Evolutionary conservation across 2,329 filamentous ascomycete genomes (phyloP).

Genomic region (Botrytis paeoniae): DNA sequence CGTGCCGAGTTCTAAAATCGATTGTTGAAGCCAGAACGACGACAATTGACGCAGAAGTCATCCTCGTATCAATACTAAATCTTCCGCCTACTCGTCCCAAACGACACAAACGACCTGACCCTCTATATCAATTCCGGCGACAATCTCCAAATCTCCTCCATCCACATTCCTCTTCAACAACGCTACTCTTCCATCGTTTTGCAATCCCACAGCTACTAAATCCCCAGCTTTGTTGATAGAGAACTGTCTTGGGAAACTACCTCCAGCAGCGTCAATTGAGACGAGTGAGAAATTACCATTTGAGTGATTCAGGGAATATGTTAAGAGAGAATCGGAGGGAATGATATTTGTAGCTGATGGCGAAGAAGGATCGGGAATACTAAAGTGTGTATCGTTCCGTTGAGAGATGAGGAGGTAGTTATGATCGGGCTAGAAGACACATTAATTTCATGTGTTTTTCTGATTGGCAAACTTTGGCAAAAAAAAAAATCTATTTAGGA

Average conservation of each 20-base stretch:
- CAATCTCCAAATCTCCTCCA: conserved; percentile 38
- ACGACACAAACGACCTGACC: conserved; percentile 34
- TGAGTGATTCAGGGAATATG: conserved; percentile 52
- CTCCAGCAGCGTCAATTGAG: conserved; percentile 46
- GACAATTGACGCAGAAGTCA: not conserved
- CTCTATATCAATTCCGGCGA: conserved; percentile 28
- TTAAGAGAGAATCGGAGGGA: conserved; percentile 62
- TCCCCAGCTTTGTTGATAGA: conserved; percentile 45
- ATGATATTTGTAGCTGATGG: conserved; percentile 43
- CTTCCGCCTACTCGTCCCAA: conserved; percentile 32
- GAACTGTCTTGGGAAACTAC: conserved; percentile 47
- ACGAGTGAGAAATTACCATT: conserved; percentile 46
- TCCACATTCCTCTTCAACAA: conserved; percentile 43
- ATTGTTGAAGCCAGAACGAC: no score
- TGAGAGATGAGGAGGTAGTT: conserved; percentile 67
- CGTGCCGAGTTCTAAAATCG: not conserved
- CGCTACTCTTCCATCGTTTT: conserved; percentile 42
- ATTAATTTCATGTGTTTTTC: not conserved
- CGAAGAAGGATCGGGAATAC: conserved; percentile 47
- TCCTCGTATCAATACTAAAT: not conserved
- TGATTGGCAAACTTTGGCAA: not conserved
- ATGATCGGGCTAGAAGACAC: conserved; percentile 49
- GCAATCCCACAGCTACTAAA: conserved; percentile 47
- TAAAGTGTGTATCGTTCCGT: conserved; percentile 57
- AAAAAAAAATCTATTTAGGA: not conserved